Percentiles rank a stretch among this genome's conserved stretches.
phyloP scores from a whole-genome alignment of 2,329 filamentous ascomycete species.

The Ophiocordyceps camponoti-rufipedis region DNA sequence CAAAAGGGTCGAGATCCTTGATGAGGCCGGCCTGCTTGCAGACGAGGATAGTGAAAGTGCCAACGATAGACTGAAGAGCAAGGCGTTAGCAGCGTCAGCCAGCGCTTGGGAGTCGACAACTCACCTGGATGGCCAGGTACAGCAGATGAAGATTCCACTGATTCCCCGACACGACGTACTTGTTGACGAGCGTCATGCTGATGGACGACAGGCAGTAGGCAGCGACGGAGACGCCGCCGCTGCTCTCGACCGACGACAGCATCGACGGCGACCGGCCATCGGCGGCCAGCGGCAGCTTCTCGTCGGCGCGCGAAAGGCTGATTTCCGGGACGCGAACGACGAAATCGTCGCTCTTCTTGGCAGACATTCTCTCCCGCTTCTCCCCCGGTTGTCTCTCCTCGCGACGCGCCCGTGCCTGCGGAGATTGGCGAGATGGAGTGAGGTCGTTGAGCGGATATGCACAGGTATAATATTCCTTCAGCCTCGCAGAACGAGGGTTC shows the following conservation, averaged over 20 bases:
- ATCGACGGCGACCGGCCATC: background rate
- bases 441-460: too few relatives aligned
- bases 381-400: too few relatives aligned
- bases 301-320: constrained; percentile 24
- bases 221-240: constrained; percentile 61
- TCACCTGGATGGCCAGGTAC: constrained; percentile 79
- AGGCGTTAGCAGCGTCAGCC: background rate
- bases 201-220: constrained; percentile 94
- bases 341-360: constrained; percentile 80
- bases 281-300: constrained; percentile 32
- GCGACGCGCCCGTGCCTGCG: too few relatives aligned
- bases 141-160: constrained; percentile 96
- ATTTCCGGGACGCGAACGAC: constrained; percentile 48
- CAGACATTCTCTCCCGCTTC: constrained; percentile 39
- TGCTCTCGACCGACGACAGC: constrained; percentile 45
- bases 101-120: constrained; percentile 7
- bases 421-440: too few relatives aligned
- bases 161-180: constrained; percentile 84
- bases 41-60: constrained; percentile 63
- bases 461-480: too few relatives aligned
- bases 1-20: constrained; percentile 65
- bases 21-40: constrained; percentile 74
- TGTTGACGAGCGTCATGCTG: constrained; percentile 99
- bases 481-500: too few relatives aligned
- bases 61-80: constrained; percentile 59